Base-by-base conservation (phyloP, 768 basidiomycete species). In the Serendipita sp. region DNA sequence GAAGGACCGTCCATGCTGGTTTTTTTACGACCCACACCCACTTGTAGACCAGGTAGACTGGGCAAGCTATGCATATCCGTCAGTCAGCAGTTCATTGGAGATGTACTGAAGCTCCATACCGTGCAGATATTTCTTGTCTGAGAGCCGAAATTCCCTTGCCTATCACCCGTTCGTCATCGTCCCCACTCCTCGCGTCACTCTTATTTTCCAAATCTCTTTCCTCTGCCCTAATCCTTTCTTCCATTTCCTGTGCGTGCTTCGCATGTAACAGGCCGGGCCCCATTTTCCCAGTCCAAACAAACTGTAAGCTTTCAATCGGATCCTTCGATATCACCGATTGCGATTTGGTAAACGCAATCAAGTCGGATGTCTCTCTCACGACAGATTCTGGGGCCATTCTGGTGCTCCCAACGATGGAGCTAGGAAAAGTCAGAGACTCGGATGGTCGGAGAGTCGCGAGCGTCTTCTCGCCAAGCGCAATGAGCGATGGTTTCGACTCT, bases 171-270 rank as follows among this genome's bases (percentile, higher is more conserved):
- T 58, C 53, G 17, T 58, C 53, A 33, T 58, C 53, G 9, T 58
- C 53, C 11, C 53, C 53, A 58, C 53, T 58, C 24, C 31, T 58
- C 1, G 53, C 53, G n/a, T 58, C 53, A 58, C 53, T 58, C 24
- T 58, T 58, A 3, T 58, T 58, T 31, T 58, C 53, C n/a, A 31
- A 22, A n/a, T 58, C 53, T 31, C 53, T 58, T 33, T 58, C 53
- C n/a, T 58, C 53, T n/a, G 53, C 53, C 22, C 17, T n/a, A 11
- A 22, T 22, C 22, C 30, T 3, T 11, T 58, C 53, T n/a, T 58
- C 53, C 0, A 58, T 31, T 31, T 58, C 53, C 30, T 58, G 53
- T 3, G 53, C 31, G 9, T 58, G 53, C n/a, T 58, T 58, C 17
- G 53, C 53, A 58, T 58, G 53, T 11, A 31, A n/a, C 7, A 58